phyloP scores from a whole-genome alignment of 345 rosid species.

The Dovyalis caffra region DNA sequence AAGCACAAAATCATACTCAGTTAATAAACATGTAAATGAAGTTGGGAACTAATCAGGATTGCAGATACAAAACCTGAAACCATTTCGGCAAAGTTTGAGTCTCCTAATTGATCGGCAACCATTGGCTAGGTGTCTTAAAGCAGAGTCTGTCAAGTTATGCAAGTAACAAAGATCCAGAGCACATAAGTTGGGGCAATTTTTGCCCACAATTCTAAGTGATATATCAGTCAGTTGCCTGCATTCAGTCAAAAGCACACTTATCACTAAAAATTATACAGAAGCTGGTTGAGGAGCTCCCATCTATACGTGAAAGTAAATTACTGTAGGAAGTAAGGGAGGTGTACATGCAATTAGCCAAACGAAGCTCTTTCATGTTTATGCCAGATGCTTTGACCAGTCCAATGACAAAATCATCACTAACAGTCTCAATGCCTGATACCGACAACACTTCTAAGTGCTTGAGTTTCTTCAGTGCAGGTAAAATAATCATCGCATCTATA shows the following conservation, averaged over 20 bases:
- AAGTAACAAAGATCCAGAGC: conserved; percentile 46
- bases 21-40: neutral
- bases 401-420: conserved; percentile 31
- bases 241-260: conserved; percentile 14
- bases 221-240: conserved; percentile 47
- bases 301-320: neutral
- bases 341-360: conserved; percentile 24
- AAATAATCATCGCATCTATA: conserved; percentile 27
- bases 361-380: conserved; percentile 41
- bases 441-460: conserved; percentile 39
- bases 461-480: conserved; percentile 35
- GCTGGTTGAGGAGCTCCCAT: neutral
- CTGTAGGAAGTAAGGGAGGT: neutral
- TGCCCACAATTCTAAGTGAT: conserved; percentile 33
- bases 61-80: conserved; percentile 28
- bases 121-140: conserved; percentile 40
- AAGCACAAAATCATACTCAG: neutral
- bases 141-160: conserved; percentile 33
- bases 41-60: neutral
- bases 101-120: conserved; percentile 38
- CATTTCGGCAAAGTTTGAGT: conserved; percentile 35
- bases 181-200: conserved; percentile 27
- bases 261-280: conserved; percentile 3
- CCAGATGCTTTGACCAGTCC: conserved; percentile 25
- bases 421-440: conserved; percentile 32